Evolutionary conservation across 2,329 filamentous ascomycete species (phyloP).

Genomic region (Paraphoma sp.): DNA sequence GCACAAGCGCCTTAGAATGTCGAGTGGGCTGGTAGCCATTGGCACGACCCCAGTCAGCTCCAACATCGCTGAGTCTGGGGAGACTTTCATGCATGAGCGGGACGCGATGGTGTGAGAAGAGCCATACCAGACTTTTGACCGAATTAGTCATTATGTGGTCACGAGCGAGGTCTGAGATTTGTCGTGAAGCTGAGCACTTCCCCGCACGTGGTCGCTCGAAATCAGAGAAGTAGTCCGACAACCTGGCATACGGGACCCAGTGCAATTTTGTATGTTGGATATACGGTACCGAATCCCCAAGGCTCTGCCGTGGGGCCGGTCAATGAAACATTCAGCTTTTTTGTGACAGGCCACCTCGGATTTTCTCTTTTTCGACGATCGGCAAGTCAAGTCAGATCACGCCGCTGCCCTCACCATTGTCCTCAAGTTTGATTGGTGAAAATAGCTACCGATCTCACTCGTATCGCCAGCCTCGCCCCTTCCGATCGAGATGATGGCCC

Average conservation of each 20-base stretch:
- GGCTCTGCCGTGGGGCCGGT: not conserved
- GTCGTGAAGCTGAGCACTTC: not conserved
- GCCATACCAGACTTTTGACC: not conserved
- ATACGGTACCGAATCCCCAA: not conserved
- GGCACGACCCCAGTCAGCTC: not conserved
- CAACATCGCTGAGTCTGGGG: not conserved
- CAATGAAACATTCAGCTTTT: not conserved
- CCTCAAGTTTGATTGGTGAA: too few species aligned
- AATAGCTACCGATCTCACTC: not conserved
- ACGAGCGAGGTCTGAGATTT: not conserved
- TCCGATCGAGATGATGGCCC: not conserved
- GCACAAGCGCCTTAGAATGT: not conserved
- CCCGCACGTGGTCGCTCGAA: not conserved
- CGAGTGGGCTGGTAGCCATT: not conserved
- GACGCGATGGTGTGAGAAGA: not conserved
- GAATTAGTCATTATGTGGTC: not conserved
- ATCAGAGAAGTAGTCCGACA: not conserved
- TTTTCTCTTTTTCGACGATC: not conserved
- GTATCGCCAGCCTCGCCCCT: not conserved
- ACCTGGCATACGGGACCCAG: not conserved
- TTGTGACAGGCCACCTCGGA: not conserved
- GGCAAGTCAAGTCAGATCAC: not conserved
- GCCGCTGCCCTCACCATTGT: too few species aligned
- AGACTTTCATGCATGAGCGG: slow-evolving; percentile 1
- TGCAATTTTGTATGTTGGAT: not conserved